Conservation (phyloP, 2,329 filamentous ascomycete species). For the Exophiala sp. region DNA sequence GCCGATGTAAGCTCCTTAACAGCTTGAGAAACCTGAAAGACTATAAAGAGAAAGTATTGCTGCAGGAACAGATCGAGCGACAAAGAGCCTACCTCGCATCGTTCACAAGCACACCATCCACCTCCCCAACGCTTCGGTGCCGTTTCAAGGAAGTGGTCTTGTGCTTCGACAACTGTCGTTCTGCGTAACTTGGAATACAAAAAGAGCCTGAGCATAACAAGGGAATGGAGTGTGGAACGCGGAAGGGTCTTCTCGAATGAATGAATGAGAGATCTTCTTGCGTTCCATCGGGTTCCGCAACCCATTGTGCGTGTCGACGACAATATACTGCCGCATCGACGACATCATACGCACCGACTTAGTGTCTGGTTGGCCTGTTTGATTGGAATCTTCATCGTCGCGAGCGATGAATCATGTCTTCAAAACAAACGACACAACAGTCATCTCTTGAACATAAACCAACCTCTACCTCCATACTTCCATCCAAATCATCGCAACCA, state of each 20-base stretch:
- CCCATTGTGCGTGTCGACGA: slow-evolving; percentile 29
- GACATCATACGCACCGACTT: not conserved
- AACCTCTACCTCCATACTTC: slow-evolving; percentile 35
- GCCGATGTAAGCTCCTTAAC: not conserved
- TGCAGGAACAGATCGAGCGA: slow-evolving; percentile 1
- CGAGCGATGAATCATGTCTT: slow-evolving; percentile 28
- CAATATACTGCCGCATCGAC: slow-evolving; percentile 1
- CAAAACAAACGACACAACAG: slow-evolving; percentile 21
- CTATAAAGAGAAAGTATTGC: not conserved
- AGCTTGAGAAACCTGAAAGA: not conserved
- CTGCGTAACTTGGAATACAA: slow-evolving; percentile 6
- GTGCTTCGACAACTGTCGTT: slow-evolving; percentile 16
- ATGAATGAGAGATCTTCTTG: slow-evolving; percentile 48
- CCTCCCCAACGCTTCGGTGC: slow-evolving; percentile 19
- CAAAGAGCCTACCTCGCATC: slow-evolving; percentile 3
- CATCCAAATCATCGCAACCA: slow-evolving; percentile 34
- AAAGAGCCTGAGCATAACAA: slow-evolving; percentile 7
- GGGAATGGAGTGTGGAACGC: slow-evolving; percentile 48
- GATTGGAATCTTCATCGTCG: slow-evolving; percentile 5
- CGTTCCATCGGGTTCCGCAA: slow-evolving; percentile 51
- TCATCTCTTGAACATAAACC: slow-evolving; percentile 39
- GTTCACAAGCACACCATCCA: slow-evolving; percentile 7
- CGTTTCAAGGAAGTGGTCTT: slow-evolving; percentile 21
- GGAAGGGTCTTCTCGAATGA: slow-evolving; percentile 46
- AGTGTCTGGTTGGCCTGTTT: not conserved